phyloP scores from a whole-genome alignment of 805 yeast genomes.

The Sporopachydermia quercuum region DNA sequence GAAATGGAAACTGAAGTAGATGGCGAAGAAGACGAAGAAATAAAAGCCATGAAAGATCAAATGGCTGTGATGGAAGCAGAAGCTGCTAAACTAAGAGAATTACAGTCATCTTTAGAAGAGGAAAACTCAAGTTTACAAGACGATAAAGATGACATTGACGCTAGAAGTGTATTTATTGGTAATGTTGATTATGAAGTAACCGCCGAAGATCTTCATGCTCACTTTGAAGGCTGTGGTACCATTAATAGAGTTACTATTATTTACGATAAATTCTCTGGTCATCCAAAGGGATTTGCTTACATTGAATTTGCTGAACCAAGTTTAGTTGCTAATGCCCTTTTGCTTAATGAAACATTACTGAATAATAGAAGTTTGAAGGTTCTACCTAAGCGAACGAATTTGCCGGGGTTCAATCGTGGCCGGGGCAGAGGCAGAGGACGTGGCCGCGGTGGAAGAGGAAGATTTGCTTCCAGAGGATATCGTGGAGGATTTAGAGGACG shows the following conservation, averaged over 20 bases:
- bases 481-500: constrained; percentile 23
- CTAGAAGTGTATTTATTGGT: constrained; percentile 68
- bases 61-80: constrained; percentile 47
- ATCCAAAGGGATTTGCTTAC: constrained; percentile 80
- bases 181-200: constrained; percentile 71
- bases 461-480: constrained; percentile 24
- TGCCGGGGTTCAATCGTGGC: constrained; percentile 49
- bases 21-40: constrained; percentile 9
- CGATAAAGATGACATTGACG: constrained; percentile 53
- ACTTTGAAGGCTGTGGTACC: constrained; percentile 53
- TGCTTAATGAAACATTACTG: constrained; percentile 48
- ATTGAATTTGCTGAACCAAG: constrained; percentile 62
- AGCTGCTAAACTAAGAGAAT: constrained; percentile 42
- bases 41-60: constrained; percentile 26
- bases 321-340: constrained; percentile 50
- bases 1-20: constrained; percentile 1
- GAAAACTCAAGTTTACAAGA: constrained; percentile 27
- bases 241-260: constrained; percentile 71
- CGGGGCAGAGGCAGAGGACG: constrained; percentile 36
- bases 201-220: constrained; percentile 66
- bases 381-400: constrained; percentile 62
- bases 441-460: constrained; percentile 25
- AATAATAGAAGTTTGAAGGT: constrained; percentile 63
- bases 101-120: constrained; percentile 34
- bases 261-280: constrained; percentile 59